Conservation (phyloP, 2,329 filamentous ascomycete genomes). For the Arthrinium phaeospermum region DNA sequence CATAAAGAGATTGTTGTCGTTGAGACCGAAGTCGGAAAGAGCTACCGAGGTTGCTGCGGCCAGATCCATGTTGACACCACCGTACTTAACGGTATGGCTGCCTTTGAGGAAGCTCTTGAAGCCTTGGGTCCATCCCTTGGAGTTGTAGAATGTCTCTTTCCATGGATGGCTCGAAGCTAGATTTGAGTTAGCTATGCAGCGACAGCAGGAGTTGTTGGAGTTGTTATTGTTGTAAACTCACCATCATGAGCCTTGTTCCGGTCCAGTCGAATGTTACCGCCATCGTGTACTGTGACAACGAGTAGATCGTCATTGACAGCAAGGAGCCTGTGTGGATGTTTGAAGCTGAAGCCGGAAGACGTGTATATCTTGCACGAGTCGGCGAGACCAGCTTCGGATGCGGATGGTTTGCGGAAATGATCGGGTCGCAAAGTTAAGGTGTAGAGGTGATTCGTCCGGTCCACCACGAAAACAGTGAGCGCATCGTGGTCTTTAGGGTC, state of each 20-base stretch:
- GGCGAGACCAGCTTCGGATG: conserved; percentile 74
- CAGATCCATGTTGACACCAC: conserved; percentile 68
- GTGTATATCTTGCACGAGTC: conserved; percentile 78
- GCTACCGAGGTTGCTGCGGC: conserved; percentile 70
- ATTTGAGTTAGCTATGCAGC: conserved; percentile 28
- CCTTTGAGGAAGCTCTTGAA: conserved; percentile 69
- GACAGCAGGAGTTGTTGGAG: not conserved
- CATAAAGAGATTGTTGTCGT: conserved; percentile 54
- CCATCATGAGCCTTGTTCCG: conserved; percentile 57
- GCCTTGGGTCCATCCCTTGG: conserved; percentile 73
- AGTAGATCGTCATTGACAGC: conserved; percentile 76
- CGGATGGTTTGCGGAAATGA: conserved; percentile 74
- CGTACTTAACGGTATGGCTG: conserved; percentile 67
- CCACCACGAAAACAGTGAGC: conserved; percentile 67
- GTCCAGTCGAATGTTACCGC: conserved; percentile 74
- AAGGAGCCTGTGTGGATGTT: conserved; percentile 79
- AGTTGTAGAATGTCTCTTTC: conserved; percentile 76
- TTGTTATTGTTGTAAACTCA: conserved; percentile 38
- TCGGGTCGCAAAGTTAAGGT: conserved; percentile 83
- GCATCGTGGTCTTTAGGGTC: conserved; percentile 71
- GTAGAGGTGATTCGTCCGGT: conserved; percentile 79
- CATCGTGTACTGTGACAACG: conserved; percentile 81
- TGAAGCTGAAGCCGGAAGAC: conserved; percentile 75
- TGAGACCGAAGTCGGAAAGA: conserved; percentile 56
- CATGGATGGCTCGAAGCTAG: conserved; percentile 52